Percentiles rank a stretch among this genome's conserved stretches.
Evolutionary conservation across 192 early-diverging fungal genomes (phyloP).

Genomic region (Rhizophagus sp.): DNA sequence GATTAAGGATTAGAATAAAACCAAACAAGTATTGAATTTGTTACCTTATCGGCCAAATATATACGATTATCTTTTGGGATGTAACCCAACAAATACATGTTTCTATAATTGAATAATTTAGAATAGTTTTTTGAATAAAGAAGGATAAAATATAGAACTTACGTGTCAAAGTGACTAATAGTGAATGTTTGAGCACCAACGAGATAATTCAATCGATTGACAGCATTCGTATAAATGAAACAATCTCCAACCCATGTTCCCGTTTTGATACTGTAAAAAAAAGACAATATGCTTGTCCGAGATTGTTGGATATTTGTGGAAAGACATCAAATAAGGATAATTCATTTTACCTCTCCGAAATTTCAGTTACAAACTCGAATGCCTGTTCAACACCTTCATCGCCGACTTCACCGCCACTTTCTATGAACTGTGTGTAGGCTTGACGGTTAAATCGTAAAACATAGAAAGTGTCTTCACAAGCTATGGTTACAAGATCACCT

Average conservation of each 20-base stretch:
- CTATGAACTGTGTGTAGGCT: slow-evolving; percentile 74
- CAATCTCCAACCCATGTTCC: slow-evolving; percentile 99
- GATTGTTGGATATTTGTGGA: background rate
- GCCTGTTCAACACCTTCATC: slow-evolving; percentile 98
- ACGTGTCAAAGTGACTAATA: slow-evolving; percentile 94
- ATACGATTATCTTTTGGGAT: slow-evolving; percentile 92
- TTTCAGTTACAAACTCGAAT: slow-evolving; percentile 92
- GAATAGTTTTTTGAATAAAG: background rate
- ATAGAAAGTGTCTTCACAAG: slow-evolving; percentile 92
- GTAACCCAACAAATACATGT: slow-evolving; percentile 93
- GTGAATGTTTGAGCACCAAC: slow-evolving; percentile 94
- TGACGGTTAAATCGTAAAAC: slow-evolving; percentile 92
- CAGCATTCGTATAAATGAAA: slow-evolving; percentile 93
- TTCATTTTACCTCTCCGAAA: slow-evolving; percentile 69
- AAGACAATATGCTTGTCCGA: slow-evolving; percentile 11
- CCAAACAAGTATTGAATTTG: background rate
- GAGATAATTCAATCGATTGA: slow-evolving; percentile 93
- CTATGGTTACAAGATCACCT: slow-evolving; percentile 89
- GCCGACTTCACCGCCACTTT: slow-evolving; percentile 64
- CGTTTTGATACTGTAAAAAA: slow-evolving; percentile 73
- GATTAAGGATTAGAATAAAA: background rate
- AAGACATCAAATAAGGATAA: no score
- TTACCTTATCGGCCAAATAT: slow-evolving; percentile 86
- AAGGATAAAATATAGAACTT: slow-evolving; percentile 32
- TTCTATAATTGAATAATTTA: slow-evolving; percentile 34